Evolutionary conservation across 2,329 filamentous ascomycete genomes (phyloP), one percentile per base, ranked within the genome.

Genomic region (Stachybotrys echinatus): DNA sequence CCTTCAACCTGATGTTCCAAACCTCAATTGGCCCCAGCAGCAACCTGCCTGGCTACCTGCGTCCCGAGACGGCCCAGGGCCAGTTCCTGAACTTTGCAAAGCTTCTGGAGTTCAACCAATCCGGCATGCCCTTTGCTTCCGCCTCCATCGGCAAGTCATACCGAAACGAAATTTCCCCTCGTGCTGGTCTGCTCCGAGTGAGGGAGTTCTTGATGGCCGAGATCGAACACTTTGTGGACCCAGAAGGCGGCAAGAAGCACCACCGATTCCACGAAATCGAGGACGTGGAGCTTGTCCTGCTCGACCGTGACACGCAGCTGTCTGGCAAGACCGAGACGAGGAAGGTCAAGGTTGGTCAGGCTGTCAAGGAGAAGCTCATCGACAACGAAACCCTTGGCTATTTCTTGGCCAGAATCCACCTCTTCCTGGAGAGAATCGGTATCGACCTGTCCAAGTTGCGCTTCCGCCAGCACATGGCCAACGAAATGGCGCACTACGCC

Each of bases 1-100:
- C 90, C 40, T 96, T 97, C 82, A 99, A 99, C 74, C 84, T 99
- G 64, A 99, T 99, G 94, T 99, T 97, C 79, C 87, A 92, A 71
- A 96, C 92, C 40, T 79, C 88, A 34, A 97, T 99, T 65, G 94
- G 94, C 54, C 92, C 92, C 50, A 95, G 89, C 74, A 88, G 88
- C 70, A 92, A 95, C 65, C 77, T 88, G 54, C 83, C 88, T 45
- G 92, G 89, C 49, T 96, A 90, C 69, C 78, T 96, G 51, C 83
- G 92, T 49, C 94, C 94, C 42, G 94, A 99, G 73, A 99, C 94
- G 23, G 94, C 94, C 4, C 94, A 99, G 77, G 94, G 94, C 56
- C 94, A 99, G 73, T 99, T 99, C 74, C 76, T 97, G 57, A 96
- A 95, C 73, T 99, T 99, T 70, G 84, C 87, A 61, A 96, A 96